These are phyloP conservation scores for Aspergillus mulundensis DNA, from an alignment of 495 filamentous ascomycete genomes.

Conservation along the genomic window DNA sequence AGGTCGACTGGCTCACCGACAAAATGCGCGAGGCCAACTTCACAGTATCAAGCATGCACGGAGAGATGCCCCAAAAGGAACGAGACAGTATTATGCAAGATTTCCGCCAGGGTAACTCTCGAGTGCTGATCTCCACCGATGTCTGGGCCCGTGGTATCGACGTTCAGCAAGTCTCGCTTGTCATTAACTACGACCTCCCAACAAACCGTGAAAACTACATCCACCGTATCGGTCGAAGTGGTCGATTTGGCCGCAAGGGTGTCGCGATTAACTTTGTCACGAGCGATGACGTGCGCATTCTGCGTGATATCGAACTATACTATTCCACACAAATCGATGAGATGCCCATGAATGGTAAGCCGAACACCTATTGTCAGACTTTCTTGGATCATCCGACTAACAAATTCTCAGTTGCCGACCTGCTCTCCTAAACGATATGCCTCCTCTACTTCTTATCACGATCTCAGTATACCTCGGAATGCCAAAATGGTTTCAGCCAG, in stretches of 20 bases:
- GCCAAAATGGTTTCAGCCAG: background rate
- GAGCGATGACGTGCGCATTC: constrained; percentile 92
- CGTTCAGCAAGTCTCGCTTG: constrained; percentile 97
- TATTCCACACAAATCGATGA: constrained; percentile 99
- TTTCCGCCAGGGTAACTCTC: constrained; percentile 91
- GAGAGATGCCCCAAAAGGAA: constrained; percentile 97
- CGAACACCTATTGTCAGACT: background rate
- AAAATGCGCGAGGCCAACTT: constrained; percentile 98
- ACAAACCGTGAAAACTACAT: constrained; percentile 99
- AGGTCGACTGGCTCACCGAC: constrained; percentile 99
- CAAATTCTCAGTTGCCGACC: constrained; percentile 36
- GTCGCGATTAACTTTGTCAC: constrained; percentile 99
- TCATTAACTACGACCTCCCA: constrained; percentile 98
- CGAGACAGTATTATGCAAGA: constrained; percentile 99
- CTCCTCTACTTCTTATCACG: background rate
- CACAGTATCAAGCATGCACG: constrained; percentile 97
- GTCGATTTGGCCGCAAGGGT: constrained; percentile 96
- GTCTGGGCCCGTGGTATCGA: constrained; percentile 98
- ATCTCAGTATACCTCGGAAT: background rate
- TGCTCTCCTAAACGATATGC: constrained; percentile 35
- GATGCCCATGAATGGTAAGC: constrained; percentile 92
- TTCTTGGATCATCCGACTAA: background rate
- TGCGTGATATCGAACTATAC: constrained; percentile 95
- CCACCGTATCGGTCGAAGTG: constrained; percentile 93
- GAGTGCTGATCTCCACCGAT: constrained; percentile 97